Evolutionary conservation across 768 basidiomycete species (phyloP).

Genomic region (Lactarius deliciosus): DNA sequence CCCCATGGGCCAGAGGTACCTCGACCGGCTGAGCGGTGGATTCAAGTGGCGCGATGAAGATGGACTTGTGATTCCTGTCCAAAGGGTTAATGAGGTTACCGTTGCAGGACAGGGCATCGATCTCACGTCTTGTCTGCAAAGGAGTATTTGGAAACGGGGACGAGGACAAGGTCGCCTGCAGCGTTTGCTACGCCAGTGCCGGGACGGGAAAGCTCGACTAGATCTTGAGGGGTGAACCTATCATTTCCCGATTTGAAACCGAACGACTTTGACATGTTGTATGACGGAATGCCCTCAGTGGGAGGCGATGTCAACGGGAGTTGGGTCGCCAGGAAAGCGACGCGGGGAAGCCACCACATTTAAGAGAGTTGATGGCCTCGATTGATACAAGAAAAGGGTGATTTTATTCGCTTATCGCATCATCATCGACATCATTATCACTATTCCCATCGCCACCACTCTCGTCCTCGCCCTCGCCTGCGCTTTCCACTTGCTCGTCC

Average conservation of each 20-base stretch:
- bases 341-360: constrained; percentile 52
- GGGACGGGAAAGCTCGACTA: constrained; percentile 69
- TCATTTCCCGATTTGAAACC: constrained; percentile 56
- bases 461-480: constrained; percentile 38
- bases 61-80: constrained; percentile 65
- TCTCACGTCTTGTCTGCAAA: constrained; percentile 72
- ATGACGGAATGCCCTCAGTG: constrained; percentile 30
- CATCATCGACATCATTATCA: constrained; percentile 38
- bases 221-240: constrained; percentile 67
- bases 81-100: constrained; percentile 2
- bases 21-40: constrained; percentile 49
- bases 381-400: neutral
- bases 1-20: constrained; percentile 63
- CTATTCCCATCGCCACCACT: constrained; percentile 41
- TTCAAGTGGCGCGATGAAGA: constrained; percentile 61
- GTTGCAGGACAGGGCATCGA: neutral
- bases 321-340: constrained; percentile 54
- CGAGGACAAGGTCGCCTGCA: constrained; percentile 64
- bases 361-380: neutral
- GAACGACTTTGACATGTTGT: constrained; percentile 43
- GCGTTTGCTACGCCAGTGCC: constrained; percentile 64
- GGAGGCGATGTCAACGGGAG: constrained; percentile 41
- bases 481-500: constrained; percentile 40
- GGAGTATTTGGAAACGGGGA: constrained; percentile 66
- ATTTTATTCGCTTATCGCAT: constrained; percentile 52